A percentile compares a stretch with the other conserved stretches of the same genome.
Evolutionary conservation across 495 filamentous ascomycete genomes (phyloP).

Genomic region (Penicillium pancosmium): DNA sequence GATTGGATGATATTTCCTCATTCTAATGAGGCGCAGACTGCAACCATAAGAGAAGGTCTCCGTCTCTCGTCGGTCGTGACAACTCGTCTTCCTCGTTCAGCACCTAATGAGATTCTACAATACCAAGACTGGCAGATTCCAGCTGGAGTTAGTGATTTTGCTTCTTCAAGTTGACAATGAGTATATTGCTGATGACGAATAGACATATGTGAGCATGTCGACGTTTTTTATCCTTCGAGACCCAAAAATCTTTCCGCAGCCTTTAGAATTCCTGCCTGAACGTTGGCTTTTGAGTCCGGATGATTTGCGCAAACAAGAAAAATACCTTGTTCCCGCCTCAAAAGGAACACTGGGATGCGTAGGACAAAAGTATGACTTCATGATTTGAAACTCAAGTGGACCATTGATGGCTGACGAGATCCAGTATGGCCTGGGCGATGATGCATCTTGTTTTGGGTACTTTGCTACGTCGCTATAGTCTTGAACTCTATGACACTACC

Average conservation of each 20-base stretch:
- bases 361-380: slow-evolving; percentile 39
- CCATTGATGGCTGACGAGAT: background rate
- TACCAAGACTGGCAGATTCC: slow-evolving; percentile 28
- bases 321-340: slow-evolving; percentile 45
- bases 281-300: slow-evolving; percentile 43
- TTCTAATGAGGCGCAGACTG: slow-evolving; percentile 32
- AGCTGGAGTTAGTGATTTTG: slow-evolving; percentile 20
- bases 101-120: slow-evolving; percentile 30
- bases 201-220: slow-evolving; percentile 29
- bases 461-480: slow-evolving; percentile 7
- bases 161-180: too few relatives aligned
- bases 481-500: slow-evolving; percentile 15
- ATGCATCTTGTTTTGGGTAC: slow-evolving; percentile 5
- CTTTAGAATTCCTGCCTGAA: slow-evolving; percentile 43
- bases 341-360: slow-evolving; percentile 49
- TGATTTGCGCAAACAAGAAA: slow-evolving; percentile 20
- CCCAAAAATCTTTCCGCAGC: slow-evolving; percentile 38
- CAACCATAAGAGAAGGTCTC: slow-evolving; percentile 58
- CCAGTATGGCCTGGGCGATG: slow-evolving; percentile 8
- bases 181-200: background rate
- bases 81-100: slow-evolving; percentile 42
- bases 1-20: background rate
- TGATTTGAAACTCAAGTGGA: background rate
- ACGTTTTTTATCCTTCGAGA: slow-evolving; percentile 42
- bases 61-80: slow-evolving; percentile 47